A percentile compares a stretch with the other conserved stretches of the same genome.
phyloP scores from a whole-genome alignment of 2,329 filamentous ascomycete species.

The Neonectria ditissima region DNA sequence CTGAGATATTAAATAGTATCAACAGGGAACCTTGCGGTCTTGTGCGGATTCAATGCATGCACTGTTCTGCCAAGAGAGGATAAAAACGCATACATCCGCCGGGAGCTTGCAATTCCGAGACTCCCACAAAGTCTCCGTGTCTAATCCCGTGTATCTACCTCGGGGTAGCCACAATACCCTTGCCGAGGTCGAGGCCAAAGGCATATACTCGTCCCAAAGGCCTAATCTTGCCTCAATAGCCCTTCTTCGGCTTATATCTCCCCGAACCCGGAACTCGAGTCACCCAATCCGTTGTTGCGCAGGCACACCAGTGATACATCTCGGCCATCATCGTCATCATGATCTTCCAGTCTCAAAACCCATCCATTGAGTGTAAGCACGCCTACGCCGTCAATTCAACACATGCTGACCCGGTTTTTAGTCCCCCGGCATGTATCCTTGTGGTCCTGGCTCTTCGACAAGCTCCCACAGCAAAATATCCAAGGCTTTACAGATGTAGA shows the following conservation, averaged over 20 bases:
- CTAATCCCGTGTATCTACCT: background rate
- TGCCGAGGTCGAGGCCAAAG: background rate
- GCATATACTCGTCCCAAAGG: background rate
- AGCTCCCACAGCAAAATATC: conserved; percentile 51
- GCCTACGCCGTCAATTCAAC: background rate
- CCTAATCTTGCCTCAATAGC: background rate
- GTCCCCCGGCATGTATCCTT: conserved; percentile 66
- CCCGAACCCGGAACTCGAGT: no score
- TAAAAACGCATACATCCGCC: no score
- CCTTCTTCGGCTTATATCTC: no score
- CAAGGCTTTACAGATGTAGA: conserved; percentile 68
- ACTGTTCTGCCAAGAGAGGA: background rate
- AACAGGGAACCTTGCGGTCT: background rate
- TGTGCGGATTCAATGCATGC: background rate
- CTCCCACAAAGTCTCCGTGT: background rate
- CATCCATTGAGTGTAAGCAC: conserved; percentile 23
- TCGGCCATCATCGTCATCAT: conserved; percentile 9
- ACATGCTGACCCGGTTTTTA: conserved; percentile 38
- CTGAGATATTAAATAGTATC: no score
- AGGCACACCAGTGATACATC: background rate
- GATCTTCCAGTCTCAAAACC: conserved; percentile 31
- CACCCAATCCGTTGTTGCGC: background rate
- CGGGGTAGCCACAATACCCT: background rate
- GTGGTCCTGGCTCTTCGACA: conserved; percentile 72
- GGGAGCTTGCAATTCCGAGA: background rate